Evolutionary conservation across 2,329 filamentous ascomycete genomes (phyloP).

Genomic region (Phyllachora maydis): DNA sequence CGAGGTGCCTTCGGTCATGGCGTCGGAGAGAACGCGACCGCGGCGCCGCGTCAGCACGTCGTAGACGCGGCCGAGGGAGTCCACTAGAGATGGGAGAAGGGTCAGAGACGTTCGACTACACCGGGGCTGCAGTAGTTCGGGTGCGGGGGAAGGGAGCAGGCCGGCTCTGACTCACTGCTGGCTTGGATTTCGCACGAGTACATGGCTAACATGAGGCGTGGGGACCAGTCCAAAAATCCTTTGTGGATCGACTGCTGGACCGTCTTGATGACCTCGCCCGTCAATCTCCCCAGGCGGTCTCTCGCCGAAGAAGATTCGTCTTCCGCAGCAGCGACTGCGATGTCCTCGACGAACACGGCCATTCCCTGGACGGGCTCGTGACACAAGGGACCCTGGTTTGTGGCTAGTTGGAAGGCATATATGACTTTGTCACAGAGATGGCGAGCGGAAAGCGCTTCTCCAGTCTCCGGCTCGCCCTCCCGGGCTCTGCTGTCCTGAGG

Average conservation of each 20-base stretch:
- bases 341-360: conserved; percentile 72
- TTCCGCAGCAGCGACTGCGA: conserved; percentile 37
- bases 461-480: conserved; percentile 15
- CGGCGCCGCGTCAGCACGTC: conserved; percentile 90
- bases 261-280: conserved; percentile 81
- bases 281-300: conserved; percentile 59
- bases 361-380: conserved; percentile 85
- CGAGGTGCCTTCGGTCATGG: conserved; percentile 83
- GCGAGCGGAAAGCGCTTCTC: conserved; percentile 31
- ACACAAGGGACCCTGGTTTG: conserved; percentile 74
- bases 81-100: too few relatives aligned
- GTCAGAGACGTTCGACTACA: too few relatives aligned
- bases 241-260: conserved; percentile 66
- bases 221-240: conserved; percentile 89
- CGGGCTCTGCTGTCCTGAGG: conserved; percentile 6
- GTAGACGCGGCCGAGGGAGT: conserved; percentile 89
- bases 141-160: too few relatives aligned
- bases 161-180: conserved; percentile 37
- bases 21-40: conserved; percentile 74
- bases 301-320: conserved; percentile 30
- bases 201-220: conserved; percentile 90
- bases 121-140: too few relatives aligned
- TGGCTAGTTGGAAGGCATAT: conserved; percentile 88
- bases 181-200: conserved; percentile 97
- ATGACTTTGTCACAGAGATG: conserved; percentile 79